Evolutionary conservation across 2,329 filamentous ascomycete species (phyloP).

Genomic region (Beauveria pseudobassiana): DNA sequence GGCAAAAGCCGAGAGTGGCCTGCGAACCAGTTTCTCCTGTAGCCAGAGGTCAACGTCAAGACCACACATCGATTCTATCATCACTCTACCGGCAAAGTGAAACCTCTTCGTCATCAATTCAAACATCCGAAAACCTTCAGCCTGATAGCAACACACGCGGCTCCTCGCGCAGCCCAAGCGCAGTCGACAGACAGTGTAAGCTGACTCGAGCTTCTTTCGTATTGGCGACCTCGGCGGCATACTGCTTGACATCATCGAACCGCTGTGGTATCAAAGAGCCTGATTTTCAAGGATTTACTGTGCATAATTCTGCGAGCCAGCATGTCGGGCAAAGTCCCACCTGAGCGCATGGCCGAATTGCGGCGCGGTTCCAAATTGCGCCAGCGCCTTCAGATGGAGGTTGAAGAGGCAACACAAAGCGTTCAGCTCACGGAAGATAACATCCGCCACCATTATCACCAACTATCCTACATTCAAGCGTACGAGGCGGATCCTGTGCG

Average conservation of each 20-base stretch:
- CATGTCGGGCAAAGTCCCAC: background rate
- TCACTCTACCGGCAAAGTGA: background rate
- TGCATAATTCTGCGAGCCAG: background rate
- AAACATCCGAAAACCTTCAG: background rate
- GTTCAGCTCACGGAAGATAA: background rate
- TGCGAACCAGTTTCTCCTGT: too few relatives aligned
- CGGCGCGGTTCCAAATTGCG: slow-evolving; percentile 9
- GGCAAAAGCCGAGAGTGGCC: background rate
- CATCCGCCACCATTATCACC: slow-evolving; percentile 3
- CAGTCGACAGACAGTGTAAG: background rate
- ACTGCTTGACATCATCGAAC: background rate
- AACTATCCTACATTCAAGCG: background rate
- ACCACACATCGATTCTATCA: background rate
- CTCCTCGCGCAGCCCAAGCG: background rate
- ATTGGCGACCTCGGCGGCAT: background rate
- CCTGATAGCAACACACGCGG: background rate
- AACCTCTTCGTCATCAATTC: background rate
- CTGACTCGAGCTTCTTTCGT: background rate
- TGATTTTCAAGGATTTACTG: too few relatives aligned
- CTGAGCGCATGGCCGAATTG: slow-evolving; percentile 8
- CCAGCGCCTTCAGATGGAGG: slow-evolving; percentile 6
- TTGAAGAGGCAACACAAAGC: background rate
- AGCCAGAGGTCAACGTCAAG: background rate
- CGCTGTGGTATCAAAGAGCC: too few relatives aligned
- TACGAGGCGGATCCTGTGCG: background rate